Conservation (phyloP, 257 asterid genomes). For the Nyctanthes arbortristis region DNA sequence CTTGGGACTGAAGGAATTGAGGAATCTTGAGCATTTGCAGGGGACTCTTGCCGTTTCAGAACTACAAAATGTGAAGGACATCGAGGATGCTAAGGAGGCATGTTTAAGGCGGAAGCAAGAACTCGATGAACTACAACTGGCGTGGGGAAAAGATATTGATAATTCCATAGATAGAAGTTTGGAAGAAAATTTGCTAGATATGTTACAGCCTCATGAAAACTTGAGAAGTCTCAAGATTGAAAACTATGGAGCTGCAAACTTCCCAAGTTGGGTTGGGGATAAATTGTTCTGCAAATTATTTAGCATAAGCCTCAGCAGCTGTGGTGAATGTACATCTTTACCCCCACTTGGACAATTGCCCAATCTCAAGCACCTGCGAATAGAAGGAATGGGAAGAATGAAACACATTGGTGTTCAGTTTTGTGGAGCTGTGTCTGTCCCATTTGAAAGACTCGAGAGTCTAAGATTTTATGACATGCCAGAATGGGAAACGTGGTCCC, state of each 20-base stretch:
- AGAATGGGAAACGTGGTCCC: slow-evolving; percentile 59
- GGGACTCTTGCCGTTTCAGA: slow-evolving; percentile 57
- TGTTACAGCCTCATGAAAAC: slow-evolving; percentile 49
- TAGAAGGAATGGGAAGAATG: slow-evolving; percentile 52
- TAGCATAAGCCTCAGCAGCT: slow-evolving; percentile 37
- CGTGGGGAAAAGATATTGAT: slow-evolving; percentile 47
- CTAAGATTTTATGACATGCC: slow-evolving; percentile 60
- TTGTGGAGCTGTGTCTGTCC: slow-evolving; percentile 38
- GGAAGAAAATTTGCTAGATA: slow-evolving; percentile 49
- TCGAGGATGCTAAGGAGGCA: slow-evolving; percentile 60
- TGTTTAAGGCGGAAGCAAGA: slow-evolving; percentile 35
- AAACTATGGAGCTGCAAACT: slow-evolving; percentile 42
- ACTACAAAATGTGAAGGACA: slow-evolving; percentile 54
- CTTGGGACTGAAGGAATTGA: slow-evolving; percentile 46
- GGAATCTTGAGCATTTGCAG: slow-evolving; percentile 38
- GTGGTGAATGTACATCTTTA: slow-evolving; percentile 44
- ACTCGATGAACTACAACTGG: slow-evolving; percentile 53
- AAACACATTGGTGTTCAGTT: slow-evolving; percentile 47
- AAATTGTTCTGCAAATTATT: slow-evolving; percentile 40
- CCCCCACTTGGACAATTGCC: slow-evolving; percentile 63
- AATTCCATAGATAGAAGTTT: slow-evolving; percentile 23
- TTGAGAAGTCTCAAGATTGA: slow-evolving; percentile 47
- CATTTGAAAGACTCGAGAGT: slow-evolving; percentile 58
- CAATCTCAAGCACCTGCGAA: slow-evolving; percentile 49
- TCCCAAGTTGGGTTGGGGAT: slow-evolving; percentile 63